Conservation (phyloP, 78 protist species). For the Dictyostelium citrinum region DNA sequence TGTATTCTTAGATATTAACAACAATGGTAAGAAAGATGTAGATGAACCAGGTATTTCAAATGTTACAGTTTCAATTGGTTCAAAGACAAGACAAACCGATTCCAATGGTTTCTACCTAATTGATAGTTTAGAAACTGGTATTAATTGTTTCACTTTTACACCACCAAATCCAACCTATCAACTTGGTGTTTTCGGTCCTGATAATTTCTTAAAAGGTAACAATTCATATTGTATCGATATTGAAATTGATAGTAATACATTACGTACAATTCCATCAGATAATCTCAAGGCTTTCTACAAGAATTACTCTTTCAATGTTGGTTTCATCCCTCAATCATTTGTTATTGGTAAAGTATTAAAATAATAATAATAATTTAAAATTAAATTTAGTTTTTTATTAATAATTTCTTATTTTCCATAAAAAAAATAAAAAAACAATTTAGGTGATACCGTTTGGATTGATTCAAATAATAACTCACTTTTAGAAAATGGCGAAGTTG, state of each 20-base stretch:
- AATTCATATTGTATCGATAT: background rate
- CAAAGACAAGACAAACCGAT: background rate
- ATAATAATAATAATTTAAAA: too few relatives aligned
- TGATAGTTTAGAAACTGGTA: slow-evolving; percentile 2
- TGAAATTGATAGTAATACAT: background rate
- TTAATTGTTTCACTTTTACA: background rate
- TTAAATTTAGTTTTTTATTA: background rate
- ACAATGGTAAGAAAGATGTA: background rate
- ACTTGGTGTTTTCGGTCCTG: background rate
- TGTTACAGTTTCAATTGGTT: background rate
- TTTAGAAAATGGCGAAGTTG: background rate
- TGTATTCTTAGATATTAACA: background rate
- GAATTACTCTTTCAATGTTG: background rate
- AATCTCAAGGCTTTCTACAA: background rate
- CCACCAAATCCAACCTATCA: background rate
- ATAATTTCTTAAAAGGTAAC: background rate
- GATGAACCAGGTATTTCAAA: background rate
- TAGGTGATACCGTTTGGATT: slow-evolving; percentile 3
- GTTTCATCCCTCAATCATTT: slow-evolving; percentile 15
- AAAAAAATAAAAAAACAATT: background rate
- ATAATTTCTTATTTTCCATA: background rate
- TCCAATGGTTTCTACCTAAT: background rate
- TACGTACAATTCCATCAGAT: background rate
- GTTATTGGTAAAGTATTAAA: background rate
- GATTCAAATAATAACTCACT: slow-evolving; percentile 1